Base-by-base conservation (phyloP, 2,329 filamentous ascomycete genomes). In the Aspergillus fructus region DNA sequence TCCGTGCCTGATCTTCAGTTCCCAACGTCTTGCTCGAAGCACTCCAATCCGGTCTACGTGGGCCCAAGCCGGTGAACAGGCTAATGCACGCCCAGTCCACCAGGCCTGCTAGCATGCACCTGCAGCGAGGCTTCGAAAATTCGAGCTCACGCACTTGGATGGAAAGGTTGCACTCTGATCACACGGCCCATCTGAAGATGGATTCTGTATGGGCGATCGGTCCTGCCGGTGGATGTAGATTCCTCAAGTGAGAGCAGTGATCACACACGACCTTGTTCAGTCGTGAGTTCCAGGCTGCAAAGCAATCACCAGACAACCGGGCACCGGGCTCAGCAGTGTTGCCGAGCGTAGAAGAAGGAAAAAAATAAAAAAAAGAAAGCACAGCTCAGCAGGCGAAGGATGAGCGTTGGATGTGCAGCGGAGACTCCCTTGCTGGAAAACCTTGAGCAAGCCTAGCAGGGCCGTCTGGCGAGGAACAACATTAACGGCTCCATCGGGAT, bases 11-110 rank as follows among this genome's bases (percentile, higher is more conserved):
- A 48, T 40, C 48, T 12, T 19, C 34, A 43, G 17, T 6, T 43
- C 15, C 27, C 13, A 37, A 37, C 34, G 15, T 37, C 34, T 37
- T 13, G 17, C 6, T 54, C 45, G 45, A 41, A 50, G 52, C 30
- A 46, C 17, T 49, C 45, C 49, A 37, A n/a, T 48, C 48, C 40
- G 34, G 27, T 24, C 41, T 46, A 49, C 47, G 42, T 57, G 50
- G 33, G 39, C 45, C 43, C 40, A 19, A 39, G 42, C 15, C 21
- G 19, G 45, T 56, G 55, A 48, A 46, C 47, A 49, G 41, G 56
- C 62, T 64, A 63, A 65, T 65, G 64, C 64, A 65, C 27, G 62
- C 57, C 61, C 58, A 61, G 58, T 54, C 59, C 61, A 49, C 48
- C 48, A 53, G 51, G 43, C 40, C 46, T 61, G 63, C 62, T 59